phyloP scores from a whole-genome alignment of 176 grass and related monocot species.

The Aegilops bicornis region DNA sequence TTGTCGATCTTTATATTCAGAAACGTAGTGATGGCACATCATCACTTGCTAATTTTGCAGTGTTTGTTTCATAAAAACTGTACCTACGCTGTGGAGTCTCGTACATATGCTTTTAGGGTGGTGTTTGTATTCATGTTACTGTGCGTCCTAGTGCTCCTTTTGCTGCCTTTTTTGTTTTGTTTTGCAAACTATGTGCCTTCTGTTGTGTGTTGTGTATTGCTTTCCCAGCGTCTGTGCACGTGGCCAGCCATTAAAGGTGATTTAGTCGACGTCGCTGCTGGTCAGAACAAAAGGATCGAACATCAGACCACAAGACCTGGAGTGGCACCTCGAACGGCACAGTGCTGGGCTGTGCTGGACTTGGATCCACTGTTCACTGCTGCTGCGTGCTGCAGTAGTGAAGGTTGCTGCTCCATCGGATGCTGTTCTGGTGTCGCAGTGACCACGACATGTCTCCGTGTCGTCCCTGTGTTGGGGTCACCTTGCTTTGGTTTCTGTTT shows the following conservation, averaged over 20 bases:
- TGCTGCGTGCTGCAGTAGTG: too few relatives aligned
- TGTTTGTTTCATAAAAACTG: not conserved
- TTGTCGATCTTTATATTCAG: too few relatives aligned
- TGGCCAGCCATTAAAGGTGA: not conserved
- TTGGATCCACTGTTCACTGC: too few relatives aligned
- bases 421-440: too few relatives aligned
- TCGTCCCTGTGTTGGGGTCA: too few relatives aligned
- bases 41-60: not conserved
- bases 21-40: not conserved
- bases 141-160: not conserved
- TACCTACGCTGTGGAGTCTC: not conserved
- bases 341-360: too few relatives aligned
- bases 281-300: not conserved
- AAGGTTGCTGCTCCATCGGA: too few relatives aligned
- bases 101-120: not conserved
- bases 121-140: not conserved
- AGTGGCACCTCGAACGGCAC: not conserved
- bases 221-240: not conserved
- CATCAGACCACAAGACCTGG: not conserved
- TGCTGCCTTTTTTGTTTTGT: too few relatives aligned
- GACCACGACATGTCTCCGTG: too few relatives aligned
- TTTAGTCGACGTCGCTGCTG: constrained; percentile 16
- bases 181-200: too few relatives aligned
- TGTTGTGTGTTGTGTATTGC: not conserved
- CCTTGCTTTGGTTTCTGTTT: too few relatives aligned